Evolutionary conservation across 345 rosid species (phyloP).

Genomic region (Eucalyptus cladocalyx): DNA sequence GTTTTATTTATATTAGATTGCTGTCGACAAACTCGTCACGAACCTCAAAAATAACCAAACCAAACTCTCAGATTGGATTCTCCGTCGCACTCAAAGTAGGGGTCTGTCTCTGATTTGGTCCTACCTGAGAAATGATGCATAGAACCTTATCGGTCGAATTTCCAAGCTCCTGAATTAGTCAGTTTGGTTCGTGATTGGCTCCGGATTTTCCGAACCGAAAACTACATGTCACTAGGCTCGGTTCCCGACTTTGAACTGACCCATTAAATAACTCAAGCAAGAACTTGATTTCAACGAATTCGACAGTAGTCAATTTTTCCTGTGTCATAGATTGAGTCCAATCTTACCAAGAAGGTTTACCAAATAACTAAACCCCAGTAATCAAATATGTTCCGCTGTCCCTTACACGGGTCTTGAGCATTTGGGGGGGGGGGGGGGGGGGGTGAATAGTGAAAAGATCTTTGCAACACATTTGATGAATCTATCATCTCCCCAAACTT

Average conservation of each 20-base stretch:
- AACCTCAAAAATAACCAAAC: neutral
- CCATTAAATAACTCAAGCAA: neutral
- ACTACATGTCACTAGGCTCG: neutral
- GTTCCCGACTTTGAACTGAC: neutral
- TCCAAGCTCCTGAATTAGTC: neutral
- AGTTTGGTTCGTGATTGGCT: neutral
- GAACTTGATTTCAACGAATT: neutral
- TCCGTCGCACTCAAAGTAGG: neutral
- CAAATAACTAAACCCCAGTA: neutral
- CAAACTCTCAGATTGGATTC: neutral
- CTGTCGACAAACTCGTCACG: neutral
- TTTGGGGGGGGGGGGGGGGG: fast-evolving
- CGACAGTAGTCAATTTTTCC: neutral
- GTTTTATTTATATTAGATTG: neutral
- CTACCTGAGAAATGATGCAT: neutral
- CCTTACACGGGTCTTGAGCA: neutral
- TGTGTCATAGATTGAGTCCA: neutral
- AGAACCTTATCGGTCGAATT: neutral
- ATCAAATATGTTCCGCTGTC: neutral
- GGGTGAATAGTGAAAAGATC: neutral
- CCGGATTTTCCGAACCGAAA: neutral
- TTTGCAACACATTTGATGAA: neutral
- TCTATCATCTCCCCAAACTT: neutral
- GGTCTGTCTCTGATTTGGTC: neutral
- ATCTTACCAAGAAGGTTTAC: neutral